Percentiles rank a stretch among this genome's conserved stretches.
phyloP scores from a whole-genome alignment of 1,284 basidiomycete genomes.

The Austroboletus niveus region DNA sequence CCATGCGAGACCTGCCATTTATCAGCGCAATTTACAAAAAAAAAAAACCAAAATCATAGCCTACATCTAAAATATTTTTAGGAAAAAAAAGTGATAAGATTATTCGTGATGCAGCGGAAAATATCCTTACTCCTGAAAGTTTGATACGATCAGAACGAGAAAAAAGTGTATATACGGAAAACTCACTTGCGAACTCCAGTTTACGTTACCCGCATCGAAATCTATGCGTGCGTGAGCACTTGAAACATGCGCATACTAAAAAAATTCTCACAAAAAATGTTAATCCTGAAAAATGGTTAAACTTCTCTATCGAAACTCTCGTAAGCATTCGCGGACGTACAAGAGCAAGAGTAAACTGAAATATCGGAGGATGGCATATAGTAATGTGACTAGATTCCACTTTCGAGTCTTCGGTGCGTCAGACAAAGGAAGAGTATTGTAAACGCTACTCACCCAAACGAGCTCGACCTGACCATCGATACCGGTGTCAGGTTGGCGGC shows the following conservation, averaged over 20 bases:
- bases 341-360: constrained; percentile 12
- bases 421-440: background rate
- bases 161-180: background rate
- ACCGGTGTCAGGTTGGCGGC: background rate
- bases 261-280: constrained; percentile 11
- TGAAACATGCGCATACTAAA: background rate
- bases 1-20: constrained; percentile 11
- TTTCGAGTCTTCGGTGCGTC: constrained; percentile 6
- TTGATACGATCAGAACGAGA: background rate
- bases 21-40: background rate
- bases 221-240: constrained; percentile 8
- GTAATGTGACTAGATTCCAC: constrained; percentile 19
- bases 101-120: background rate
- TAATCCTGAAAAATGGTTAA: constrained; percentile 8
- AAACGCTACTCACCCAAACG: constrained; percentile 11
- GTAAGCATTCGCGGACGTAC: constrained; percentile 8
- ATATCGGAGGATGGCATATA: constrained; percentile 23
- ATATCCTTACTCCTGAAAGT: constrained; percentile 17
- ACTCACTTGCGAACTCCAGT: constrained; percentile 14
- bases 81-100: background rate
- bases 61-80: constrained; percentile 16
- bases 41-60: background rate
- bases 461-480: constrained; percentile 14
- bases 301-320: background rate
- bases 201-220: background rate